Evolutionary conservation across 306 rosid genomes (phyloP).

Genomic region (Rosa multiflora): DNA sequence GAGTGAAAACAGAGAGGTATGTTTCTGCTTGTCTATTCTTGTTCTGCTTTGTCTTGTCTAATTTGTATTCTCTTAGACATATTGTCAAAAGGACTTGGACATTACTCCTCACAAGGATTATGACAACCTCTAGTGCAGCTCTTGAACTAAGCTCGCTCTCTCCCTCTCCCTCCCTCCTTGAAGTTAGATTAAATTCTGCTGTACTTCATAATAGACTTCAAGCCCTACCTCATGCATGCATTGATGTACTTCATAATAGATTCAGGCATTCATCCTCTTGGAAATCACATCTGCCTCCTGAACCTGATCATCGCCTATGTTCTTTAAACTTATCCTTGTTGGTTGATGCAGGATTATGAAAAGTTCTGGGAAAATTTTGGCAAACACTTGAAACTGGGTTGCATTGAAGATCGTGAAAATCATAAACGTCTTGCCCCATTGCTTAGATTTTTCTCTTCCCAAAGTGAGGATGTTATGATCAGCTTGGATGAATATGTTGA

Average conservation of each 20-base stretch:
- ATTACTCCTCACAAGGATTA: not conserved
- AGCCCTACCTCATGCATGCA: not conserved
- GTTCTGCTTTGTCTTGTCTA: not conserved
- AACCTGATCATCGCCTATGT: not conserved
- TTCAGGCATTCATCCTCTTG: not conserved
- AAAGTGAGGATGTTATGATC: constrained; percentile 77
- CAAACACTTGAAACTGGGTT: constrained; percentile 87
- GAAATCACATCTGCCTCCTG: not conserved
- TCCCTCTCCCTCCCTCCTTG: not conserved
- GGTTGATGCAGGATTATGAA: constrained; percentile 76
- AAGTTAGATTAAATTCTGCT: too few species aligned
- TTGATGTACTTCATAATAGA: not conserved
- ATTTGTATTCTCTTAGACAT: not conserved
- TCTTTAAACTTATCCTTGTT: constrained; percentile 17
- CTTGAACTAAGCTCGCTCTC: not conserved
- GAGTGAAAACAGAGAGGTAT: constrained; percentile 86
- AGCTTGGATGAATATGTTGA: constrained; percentile 96
- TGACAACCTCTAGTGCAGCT: not conserved
- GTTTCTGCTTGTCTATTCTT: constrained; percentile 23
- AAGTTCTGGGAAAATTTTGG: constrained; percentile 96
- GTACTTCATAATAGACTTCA: not conserved
- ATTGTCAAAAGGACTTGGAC: not conserved
- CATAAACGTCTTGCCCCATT: constrained; percentile 95
- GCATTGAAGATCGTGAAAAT: constrained; percentile 96
- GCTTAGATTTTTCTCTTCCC: constrained; percentile 93